Percentiles rank a stretch among this genome's conserved stretches.
phyloP scores from a whole-genome alignment of 75 land plant species.

The Sequoiadendron giganteum region DNA sequence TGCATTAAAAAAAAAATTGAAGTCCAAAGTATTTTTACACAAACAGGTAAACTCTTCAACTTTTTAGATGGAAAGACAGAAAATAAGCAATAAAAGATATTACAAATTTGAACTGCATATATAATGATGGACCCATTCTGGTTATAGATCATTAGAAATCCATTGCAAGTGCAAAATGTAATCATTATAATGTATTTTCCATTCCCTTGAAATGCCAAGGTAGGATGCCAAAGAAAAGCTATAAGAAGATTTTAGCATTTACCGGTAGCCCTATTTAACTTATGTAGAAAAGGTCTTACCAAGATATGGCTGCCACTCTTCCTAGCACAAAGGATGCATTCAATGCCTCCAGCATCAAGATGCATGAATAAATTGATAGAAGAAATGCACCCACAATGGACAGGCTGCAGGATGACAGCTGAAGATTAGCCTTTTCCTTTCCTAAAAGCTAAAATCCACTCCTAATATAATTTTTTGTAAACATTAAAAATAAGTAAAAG shows the following conservation, averaged over 20 bases:
- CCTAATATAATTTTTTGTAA: neutral
- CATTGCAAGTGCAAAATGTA: neutral
- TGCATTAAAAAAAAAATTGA: neutral
- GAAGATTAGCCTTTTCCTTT: neutral
- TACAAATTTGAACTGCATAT: neutral
- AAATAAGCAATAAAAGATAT: neutral
- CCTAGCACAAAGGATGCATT: conserved; percentile 64
- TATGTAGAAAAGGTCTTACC: conserved; percentile 7
- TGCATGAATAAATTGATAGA: conserved; percentile 59
- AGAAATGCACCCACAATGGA: conserved; percentile 91
- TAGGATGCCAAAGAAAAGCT: neutral
- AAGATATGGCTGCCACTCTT: conserved; percentile 15
- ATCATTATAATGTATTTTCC: neutral
- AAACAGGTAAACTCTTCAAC: neutral
- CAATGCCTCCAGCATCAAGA: conserved; percentile 91
- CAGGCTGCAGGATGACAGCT: conserved; percentile 46
- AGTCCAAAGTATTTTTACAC: neutral
- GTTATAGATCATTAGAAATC: neutral
- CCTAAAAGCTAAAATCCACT: neutral
- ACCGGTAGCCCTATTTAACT: neutral
- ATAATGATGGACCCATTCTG: neutral
- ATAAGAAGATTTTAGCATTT: neutral
- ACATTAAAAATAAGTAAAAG: neutral
- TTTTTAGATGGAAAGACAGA: neutral
- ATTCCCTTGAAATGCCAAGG: neutral